A percentile compares a stretch with the other conserved stretches of the same genome.
These are phyloP conservation scores for Salmacisia buchloeana DNA, from an alignment of 1,284 basidiomycete species.

Conservation along the genomic window DNA sequence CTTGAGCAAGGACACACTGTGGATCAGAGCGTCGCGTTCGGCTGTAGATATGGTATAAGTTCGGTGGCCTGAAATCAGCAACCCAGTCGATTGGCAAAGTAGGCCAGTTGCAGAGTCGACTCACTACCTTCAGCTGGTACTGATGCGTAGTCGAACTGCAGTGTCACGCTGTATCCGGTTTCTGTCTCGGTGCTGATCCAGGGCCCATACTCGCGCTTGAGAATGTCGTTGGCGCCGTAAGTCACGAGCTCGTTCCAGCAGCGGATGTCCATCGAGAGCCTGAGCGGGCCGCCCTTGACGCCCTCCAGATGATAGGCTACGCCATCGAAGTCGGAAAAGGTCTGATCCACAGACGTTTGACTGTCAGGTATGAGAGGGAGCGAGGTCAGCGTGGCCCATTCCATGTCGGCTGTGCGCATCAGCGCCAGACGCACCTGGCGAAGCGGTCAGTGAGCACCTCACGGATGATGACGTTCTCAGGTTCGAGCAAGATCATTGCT, in stretches of 20 bases:
- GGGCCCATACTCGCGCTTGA: constrained; percentile 76
- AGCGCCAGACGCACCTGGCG: constrained; percentile 62
- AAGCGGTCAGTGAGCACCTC: constrained; percentile 86
- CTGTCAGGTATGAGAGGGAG: constrained; percentile 53
- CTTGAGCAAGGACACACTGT: constrained; percentile 79
- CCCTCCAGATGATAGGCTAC: constrained; percentile 87
- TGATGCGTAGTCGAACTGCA: constrained; percentile 79
- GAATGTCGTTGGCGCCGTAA: constrained; percentile 76
- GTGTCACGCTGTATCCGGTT: constrained; percentile 80
- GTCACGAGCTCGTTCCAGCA: constrained; percentile 91
- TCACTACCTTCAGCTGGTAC: constrained; percentile 72
- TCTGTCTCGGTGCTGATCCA: constrained; percentile 63
- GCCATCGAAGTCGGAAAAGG: constrained; percentile 96
- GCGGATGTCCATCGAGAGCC: constrained; percentile 86
- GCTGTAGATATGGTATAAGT: constrained; percentile 10
- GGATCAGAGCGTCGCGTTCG: constrained; percentile 60
- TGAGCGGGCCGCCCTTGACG: constrained; percentile 64
- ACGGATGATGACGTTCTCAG: constrained; percentile 70
- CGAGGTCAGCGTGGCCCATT: background rate
- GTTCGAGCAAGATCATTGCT: constrained; percentile 48
- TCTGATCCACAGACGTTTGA: constrained; percentile 81
- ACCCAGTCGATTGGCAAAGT: background rate
- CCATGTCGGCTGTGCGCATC: background rate
- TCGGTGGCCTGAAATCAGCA: no score
- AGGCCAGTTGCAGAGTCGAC: constrained; percentile 45